Base-by-base conservation (phyloP, 2,329 filamentous ascomycete species). In the Diaporthe capsici region DNA sequence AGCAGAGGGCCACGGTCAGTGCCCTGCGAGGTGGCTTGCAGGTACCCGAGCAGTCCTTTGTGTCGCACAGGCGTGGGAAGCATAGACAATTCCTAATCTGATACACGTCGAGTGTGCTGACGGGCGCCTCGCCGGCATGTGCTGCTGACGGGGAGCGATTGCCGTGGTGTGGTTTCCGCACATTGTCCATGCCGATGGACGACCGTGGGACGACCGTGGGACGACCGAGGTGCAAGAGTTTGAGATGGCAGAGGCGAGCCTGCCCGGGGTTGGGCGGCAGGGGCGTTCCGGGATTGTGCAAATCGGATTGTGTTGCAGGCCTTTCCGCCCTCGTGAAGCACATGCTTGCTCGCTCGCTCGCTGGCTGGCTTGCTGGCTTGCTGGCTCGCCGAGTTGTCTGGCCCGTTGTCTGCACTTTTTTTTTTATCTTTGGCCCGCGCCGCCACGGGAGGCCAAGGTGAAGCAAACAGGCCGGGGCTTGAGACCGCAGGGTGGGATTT, bases 401-500 rank as follows among this genome's bases (percentile, higher is more conserved):
- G 31, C 44, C 22, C 37, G 63, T 7, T 68, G 63, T 68, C 22
- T 51, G 47, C 44, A 25, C n/a, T 51, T 37, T 67, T 25, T 51
- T 37, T 67, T 25, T 68, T 39, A 39, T 28, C 47, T 68, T 12
- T 68, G 28, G 65, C 65, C 63, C 63, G 63, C 31, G 63, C 63
- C 42, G 63, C 63, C 63, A 53, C 39, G 31, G 20, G 20, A n/a
- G 47, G 44, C 44, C 47, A 68, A 39, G 65, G 47, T 68, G 47
- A 68, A 68, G 65, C 44, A 37, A 67, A 51, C 63, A 39, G 22
- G 63, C 63, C 44, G 63, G 63, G 63, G 63, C 65, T 53, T 68
- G 65, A 68, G 65, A 68, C 65, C 47, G 31, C 70, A 61, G 57
- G 70, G 53, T 72, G 70, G 55, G 53, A 72, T 71, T 71, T 63